Evolutionary conservation across 352 stramenopile genomes (phyloP).

Genomic region (Phytopythium chamaehyphon): DNA sequence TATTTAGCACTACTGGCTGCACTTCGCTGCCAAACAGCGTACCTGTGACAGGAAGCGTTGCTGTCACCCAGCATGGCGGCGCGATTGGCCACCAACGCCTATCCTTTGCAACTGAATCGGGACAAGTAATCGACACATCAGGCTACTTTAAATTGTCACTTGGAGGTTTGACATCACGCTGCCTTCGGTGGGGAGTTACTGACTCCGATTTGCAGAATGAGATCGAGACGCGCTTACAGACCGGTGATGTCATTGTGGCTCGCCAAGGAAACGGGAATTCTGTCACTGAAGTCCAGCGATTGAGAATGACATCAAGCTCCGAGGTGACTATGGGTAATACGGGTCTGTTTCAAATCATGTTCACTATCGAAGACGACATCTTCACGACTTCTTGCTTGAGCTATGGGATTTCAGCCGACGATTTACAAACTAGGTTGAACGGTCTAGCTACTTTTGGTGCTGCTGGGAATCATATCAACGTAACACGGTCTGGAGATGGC

Average conservation of each 20-base stretch:
- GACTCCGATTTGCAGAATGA: conserved; percentile 38
- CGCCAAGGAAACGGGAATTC: conserved; percentile 51
- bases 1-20: conserved; percentile 18
- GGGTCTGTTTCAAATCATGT: conserved; percentile 56
- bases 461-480: conserved; percentile 47
- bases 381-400: conserved; percentile 54
- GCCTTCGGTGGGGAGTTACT: conserved; percentile 54
- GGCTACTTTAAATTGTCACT: conserved; percentile 56
- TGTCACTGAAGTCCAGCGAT: conserved; percentile 61
- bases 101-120: conserved; percentile 76
- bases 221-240: conserved; percentile 32
- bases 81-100: conserved; percentile 77
- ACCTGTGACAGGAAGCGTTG: conserved; percentile 20
- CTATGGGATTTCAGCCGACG: conserved; percentile 62
- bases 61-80: conserved; percentile 70
- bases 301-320: conserved; percentile 66
- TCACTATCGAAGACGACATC: conserved; percentile 53
- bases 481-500: conserved; percentile 63
- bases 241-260: conserved; percentile 55
- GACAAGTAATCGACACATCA: conserved; percentile 44
- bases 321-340: conserved; percentile 40
- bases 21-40: conserved; percentile 1
- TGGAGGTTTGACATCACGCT: conserved; percentile 21
- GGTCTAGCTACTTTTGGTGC: conserved; percentile 36
- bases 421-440: conserved; percentile 64